These are phyloP conservation scores for Astragalus membranaceus DNA, from an alignment of 306 rosid genomes.

Conservation along the genomic window DNA sequence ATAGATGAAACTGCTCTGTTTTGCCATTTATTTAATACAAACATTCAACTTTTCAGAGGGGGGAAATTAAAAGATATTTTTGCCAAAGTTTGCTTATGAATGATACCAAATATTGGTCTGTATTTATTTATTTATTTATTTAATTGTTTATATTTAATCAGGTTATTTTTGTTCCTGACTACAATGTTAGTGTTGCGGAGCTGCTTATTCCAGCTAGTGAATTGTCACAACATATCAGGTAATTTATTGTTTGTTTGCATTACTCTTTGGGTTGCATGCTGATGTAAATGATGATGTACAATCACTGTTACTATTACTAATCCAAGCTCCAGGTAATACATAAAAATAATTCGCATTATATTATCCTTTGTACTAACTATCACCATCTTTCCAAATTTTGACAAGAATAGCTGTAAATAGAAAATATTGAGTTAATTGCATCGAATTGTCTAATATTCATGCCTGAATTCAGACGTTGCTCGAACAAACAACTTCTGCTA, in stretches of 20 bases:
- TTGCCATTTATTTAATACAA: not conserved
- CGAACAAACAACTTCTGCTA: not conserved
- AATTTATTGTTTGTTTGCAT: conserved; percentile 5
- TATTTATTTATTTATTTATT: conserved; percentile 13
- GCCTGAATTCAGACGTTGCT: not conserved
- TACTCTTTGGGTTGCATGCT: conserved; percentile 4
- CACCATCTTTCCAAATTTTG: not conserved
- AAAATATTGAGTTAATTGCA: not conserved
- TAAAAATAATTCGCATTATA: not conserved
- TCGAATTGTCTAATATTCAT: not conserved
- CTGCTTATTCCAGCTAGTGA: conserved; percentile 94
- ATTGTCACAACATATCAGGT: conserved; percentile 97
- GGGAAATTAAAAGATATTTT: not conserved
- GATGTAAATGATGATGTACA: not conserved
- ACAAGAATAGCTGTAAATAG: not conserved
- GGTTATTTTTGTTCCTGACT: conserved; percentile 95
- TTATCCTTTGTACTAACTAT: not conserved
- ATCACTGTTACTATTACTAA: not conserved
- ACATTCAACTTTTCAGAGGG: not conserved
- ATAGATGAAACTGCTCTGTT: not conserved
- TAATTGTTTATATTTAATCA: conserved; percentile 23
- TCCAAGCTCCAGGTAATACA: not conserved
- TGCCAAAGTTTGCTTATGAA: not conserved
- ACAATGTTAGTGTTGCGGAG: conserved; percentile 96
- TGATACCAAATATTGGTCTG: not conserved